These are phyloP conservation scores for Hypoxylon sp. DNA, from an alignment of 2,329 filamentous ascomycete species.

Conservation along the genomic window DNA sequence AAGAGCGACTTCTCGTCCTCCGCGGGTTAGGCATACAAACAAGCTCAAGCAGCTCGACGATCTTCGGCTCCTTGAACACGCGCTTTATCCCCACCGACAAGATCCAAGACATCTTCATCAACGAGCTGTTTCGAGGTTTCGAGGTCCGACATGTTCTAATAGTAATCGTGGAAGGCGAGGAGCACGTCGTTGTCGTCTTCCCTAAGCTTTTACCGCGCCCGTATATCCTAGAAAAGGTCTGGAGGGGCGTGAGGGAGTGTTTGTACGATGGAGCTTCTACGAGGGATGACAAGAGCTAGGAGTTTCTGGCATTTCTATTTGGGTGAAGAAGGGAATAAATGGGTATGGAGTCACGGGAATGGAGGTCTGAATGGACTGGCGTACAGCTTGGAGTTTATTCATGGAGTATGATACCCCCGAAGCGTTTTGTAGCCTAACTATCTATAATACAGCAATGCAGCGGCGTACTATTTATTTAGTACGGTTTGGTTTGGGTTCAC, in stretches of 20 bases:
- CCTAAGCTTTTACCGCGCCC: slow-evolving; percentile 81
- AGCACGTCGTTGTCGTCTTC: slow-evolving; percentile 94
- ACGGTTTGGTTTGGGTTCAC: background rate
- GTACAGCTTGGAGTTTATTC: slow-evolving; percentile 12
- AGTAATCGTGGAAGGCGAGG: slow-evolving; percentile 90
- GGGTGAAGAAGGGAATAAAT: background rate
- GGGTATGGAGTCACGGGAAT: background rate
- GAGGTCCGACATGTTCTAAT: slow-evolving; percentile 91
- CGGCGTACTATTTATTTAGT: background rate
- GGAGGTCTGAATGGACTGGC: slow-evolving; percentile 16
- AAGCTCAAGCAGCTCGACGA: slow-evolving; percentile 66
- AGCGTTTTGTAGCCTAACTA: slow-evolving; percentile 8
- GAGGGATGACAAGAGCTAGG: slow-evolving; percentile 24
- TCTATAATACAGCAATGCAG: slow-evolving; percentile 10
- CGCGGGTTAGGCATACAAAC: slow-evolving; percentile 93
- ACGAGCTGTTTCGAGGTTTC: slow-evolving; percentile 94
- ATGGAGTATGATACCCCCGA: slow-evolving; percentile 31
- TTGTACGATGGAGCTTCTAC: slow-evolving; percentile 61
- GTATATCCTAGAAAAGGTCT: slow-evolving; percentile 85
- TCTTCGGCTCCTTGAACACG: slow-evolving; percentile 54
- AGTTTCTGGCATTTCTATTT: slow-evolving; percentile 8
- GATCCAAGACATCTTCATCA: slow-evolving; percentile 93
- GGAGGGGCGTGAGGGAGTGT: slow-evolving; percentile 86
- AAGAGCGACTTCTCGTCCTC: slow-evolving; percentile 90
- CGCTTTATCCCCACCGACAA: slow-evolving; percentile 87